Base-by-base conservation (phyloP, 2,329 filamentous ascomycete species). In the Pseudogymnoascus sp. region DNA sequence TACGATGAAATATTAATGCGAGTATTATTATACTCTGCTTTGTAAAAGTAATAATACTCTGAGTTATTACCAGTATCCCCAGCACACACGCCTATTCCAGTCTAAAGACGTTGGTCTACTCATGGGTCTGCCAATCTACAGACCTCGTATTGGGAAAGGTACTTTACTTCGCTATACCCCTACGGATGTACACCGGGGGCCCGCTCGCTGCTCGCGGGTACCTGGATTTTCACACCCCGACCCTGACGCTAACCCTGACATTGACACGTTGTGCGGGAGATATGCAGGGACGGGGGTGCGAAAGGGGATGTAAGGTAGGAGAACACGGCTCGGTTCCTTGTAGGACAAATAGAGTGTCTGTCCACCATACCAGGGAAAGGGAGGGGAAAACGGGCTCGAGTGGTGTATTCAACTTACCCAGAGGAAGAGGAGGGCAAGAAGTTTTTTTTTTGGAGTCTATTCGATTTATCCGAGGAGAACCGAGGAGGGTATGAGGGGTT, bases 211-310 rank as follows among this genome's bases (percentile, higher is more conserved):
- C 14, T 21, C 42, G 21, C 42, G 42, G 42, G 42, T 54, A 54
- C 47, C 47, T 54, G 47, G 31, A 10, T 31, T 31, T 31, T 31
- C 29, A 8, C 1, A 5, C 1, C 7, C 1, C 4, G n/a, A 11
- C 26, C 47, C 47, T 54, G 26, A 54, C 47, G n/a, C 42, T 12
- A 14, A 14, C 18, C 40, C 40, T 45, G 40, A 14, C 11, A 34
- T 8, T 18, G 45, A 54, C 47, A 34, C 47, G 47, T 54, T 54
- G 47, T 54, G 47, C 47, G 47, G 47, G 47, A 54, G 47, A 54
- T 54, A 54, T 34, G 26, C 47, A 54, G 47, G 47, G 26, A 31
- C 26, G 47, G 23, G 21, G 26, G 26, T 31, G 26, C 26, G 26
- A 8, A 54, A 54, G 47, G 47, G 47, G 26, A 31, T 31, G 29